Evolutionary conservation across 768 basidiomycete genomes (phyloP), one percentile per base, ranked within the genome.

Genomic region (Auricularia auricula-judae): DNA sequence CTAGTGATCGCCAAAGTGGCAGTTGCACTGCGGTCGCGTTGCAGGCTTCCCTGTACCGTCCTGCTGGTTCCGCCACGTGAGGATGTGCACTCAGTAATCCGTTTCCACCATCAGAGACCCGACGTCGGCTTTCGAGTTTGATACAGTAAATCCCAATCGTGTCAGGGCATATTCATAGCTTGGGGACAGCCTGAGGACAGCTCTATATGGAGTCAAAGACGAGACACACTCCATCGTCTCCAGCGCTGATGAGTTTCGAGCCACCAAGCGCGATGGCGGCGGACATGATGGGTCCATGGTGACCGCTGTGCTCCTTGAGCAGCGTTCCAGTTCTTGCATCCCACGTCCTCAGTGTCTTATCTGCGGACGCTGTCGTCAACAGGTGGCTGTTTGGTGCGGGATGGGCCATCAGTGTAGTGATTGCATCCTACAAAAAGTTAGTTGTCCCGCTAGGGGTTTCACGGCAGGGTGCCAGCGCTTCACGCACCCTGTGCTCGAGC

Each of bases 321-420:
- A 95, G 80, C 2, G 81, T 76, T 0, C 96, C 95, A 2, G 87
- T 90, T 56, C 94, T 86, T 12, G 86, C 86, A 73, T 99, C 96
- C 96, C 95, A 98, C 12, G 94, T 95, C 66, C 84, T 86, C 63
- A 98, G 78, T 1, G 86, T 89, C 65, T 80, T 85, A 75, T 99
- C 97, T 1, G 91, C 91, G 8, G 93, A 96, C 0, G 83, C 90
- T 11, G 93, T 90, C 18, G 95, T 84, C 34, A 99, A 74, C 33
- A 96, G 77, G 70, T 95, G 83, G 1, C 84, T 76, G 69, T 87
- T 86, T 3, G 93, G 88, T 33, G 84, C 70, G 0, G 93, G 91
- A 66, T 89, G 88, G 8, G 83, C 79, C 18, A 89, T 78, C 3
- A 98, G 76, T 0, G 82, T 84, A 11, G 95, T 98, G 61, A 98